These are phyloP conservation scores for Penicillium cinerascens DNA, from an alignment of 495 filamentous ascomycete species.

Conservation along the genomic window DNA sequence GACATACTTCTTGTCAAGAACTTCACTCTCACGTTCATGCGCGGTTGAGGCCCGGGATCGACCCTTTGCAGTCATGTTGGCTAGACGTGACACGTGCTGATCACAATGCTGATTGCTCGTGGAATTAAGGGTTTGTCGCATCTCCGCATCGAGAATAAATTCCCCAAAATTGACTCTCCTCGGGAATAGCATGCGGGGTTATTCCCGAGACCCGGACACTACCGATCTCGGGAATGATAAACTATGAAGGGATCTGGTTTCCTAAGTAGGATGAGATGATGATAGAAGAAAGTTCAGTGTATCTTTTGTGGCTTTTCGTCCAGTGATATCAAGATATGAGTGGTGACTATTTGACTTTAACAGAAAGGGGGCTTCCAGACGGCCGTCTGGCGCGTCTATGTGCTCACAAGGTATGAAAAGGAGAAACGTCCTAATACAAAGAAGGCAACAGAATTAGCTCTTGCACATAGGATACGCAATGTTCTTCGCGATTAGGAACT, in stretches of 20 bases:
- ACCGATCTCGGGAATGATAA: neutral
- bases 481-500: too few species aligned
- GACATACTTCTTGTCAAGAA: neutral
- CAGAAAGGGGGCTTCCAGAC: too few species aligned
- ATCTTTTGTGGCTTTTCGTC: too few species aligned
- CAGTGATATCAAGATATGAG: too few species aligned
- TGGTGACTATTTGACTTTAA: too few species aligned
- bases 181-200: neutral
- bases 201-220: neutral
- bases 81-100: neutral
- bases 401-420: too few species aligned
- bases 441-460: too few species aligned
- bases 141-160: neutral
- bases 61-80: neutral
- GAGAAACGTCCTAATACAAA: too few species aligned
- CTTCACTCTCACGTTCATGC: neutral
- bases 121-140: neutral
- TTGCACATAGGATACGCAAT: too few species aligned
- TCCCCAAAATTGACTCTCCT: neutral
- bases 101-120: neutral
- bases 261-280: neutral
- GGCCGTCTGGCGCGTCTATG: too few species aligned
- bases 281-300: too few species aligned
- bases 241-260: neutral
- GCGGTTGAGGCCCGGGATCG: neutral